Conservation (phyloP, 495 filamentous ascomycete species). For the Aeminium ludgeri region DNA sequence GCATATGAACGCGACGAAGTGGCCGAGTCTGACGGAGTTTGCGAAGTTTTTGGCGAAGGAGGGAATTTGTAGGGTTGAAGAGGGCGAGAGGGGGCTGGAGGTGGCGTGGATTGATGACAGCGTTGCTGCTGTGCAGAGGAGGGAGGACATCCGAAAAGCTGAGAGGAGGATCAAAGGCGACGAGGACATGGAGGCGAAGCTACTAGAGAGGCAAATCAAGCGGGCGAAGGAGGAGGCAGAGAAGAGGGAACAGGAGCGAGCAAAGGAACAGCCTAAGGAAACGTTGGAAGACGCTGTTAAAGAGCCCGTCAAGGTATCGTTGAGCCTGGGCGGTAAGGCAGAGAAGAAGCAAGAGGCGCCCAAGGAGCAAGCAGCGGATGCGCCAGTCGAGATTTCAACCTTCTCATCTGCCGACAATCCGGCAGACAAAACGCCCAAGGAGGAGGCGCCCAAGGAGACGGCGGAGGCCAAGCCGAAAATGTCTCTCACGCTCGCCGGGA, state of each 20-base stretch:
- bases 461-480: slow-evolving; percentile 5
- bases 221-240: slow-evolving; percentile 37
- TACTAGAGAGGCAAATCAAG: slow-evolving; percentile 65
- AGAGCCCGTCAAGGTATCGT: slow-evolving; percentile 13
- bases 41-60: slow-evolving; percentile 68
- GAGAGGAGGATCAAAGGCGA: slow-evolving; percentile 77
- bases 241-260: slow-evolving; percentile 27
- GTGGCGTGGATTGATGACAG: slow-evolving; percentile 83
- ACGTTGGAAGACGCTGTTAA: not conserved
- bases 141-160: slow-evolving; percentile 65
- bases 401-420: slow-evolving; percentile 27
- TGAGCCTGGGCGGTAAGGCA: slow-evolving; percentile 9
- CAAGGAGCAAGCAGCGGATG: slow-evolving; percentile 25
- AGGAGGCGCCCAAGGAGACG: not conserved
- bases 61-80: slow-evolving; percentile 72
- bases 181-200: slow-evolving; percentile 67
- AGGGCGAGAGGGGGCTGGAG: slow-evolving; percentile 64
- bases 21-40: slow-evolving; percentile 74
- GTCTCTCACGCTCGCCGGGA: slow-evolving; percentile 12
- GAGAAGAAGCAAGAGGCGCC: slow-evolving; percentile 3
- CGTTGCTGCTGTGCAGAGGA: slow-evolving; percentile 60
- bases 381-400: slow-evolving; percentile 56
- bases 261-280: not conserved
- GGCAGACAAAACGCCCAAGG: slow-evolving; percentile 3
- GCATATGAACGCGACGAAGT: slow-evolving; percentile 86